These are phyloP conservation scores for Fagopyrum esculentum DNA, from an alignment of 148 eudicot species.

Conservation along the genomic window DNA sequence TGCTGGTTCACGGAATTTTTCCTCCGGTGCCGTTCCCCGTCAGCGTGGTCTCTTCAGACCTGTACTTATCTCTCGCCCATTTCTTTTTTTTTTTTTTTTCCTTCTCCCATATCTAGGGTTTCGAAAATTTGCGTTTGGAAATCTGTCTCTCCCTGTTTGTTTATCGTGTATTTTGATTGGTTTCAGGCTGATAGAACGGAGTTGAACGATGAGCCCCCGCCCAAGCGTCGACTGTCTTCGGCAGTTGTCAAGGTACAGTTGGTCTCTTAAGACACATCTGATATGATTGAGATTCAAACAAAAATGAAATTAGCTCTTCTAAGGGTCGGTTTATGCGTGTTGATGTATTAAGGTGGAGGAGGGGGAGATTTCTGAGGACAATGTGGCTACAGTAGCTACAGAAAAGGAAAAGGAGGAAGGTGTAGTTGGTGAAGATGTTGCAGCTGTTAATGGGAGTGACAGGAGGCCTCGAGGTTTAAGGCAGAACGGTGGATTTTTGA, in stretches of 20 bases:
- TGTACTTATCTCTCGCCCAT: conserved; percentile 23
- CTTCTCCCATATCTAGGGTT: neutral
- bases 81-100: neutral
- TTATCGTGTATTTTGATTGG: conserved; percentile 1
- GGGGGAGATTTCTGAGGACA: conserved; percentile 25
- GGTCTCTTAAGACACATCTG: neutral
- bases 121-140: neutral
- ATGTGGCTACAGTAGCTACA: neutral
- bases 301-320: neutral
- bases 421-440: conserved; percentile 13
- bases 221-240: conserved; percentile 74
- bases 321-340: neutral
- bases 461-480: conserved; percentile 30
- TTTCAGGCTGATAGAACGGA: conserved; percentile 66
- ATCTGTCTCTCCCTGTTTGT: neutral
- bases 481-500: conserved; percentile 18
- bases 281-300: neutral
- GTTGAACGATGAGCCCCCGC: conserved; percentile 59
- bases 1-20: conserved; percentile 52
- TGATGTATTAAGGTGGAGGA: conserved; percentile 51
- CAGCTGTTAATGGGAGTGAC: conserved; percentile 27
- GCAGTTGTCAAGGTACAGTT: conserved; percentile 73
- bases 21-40: conserved; percentile 32
- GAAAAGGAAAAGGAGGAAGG: conserved; percentile 29
- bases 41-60: conserved; percentile 73